Evolutionary conservation across 1,284 basidiomycete species (phyloP).

Genomic region (Papiliotrema nemorosa): DNA sequence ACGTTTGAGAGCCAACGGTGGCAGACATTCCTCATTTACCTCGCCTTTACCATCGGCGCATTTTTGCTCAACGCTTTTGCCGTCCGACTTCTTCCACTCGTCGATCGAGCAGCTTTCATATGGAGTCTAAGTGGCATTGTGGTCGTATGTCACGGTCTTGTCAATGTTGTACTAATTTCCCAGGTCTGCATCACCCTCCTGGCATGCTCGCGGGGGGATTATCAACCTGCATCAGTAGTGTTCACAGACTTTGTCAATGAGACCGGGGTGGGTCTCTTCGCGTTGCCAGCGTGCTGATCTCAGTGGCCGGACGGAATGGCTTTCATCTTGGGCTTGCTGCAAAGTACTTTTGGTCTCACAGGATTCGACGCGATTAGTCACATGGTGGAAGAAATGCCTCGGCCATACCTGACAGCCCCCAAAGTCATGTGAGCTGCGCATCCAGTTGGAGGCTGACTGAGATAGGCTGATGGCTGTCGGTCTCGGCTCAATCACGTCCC

Average conservation of each 20-base stretch:
- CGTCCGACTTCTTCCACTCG: constrained; percentile 24
- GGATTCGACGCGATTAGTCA: constrained; percentile 31
- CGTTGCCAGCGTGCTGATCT: no score
- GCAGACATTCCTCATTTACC: constrained; percentile 23
- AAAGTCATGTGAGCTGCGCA: constrained; percentile 1
- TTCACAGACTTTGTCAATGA: constrained; percentile 46
- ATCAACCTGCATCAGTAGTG: constrained; percentile 42
- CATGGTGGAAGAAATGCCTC: constrained; percentile 17
- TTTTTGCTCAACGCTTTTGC: constrained; percentile 35
- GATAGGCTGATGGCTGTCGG: constrained; percentile 56
- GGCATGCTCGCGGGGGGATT: constrained; percentile 35
- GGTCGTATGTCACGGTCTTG: constrained; percentile 19
- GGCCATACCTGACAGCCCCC: neutral
- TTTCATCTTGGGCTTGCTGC: constrained; percentile 48
- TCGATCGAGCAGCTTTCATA: constrained; percentile 32
- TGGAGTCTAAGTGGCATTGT: constrained; percentile 44
- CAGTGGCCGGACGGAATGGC: constrained; percentile 49
- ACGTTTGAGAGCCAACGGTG: constrained; percentile 22
- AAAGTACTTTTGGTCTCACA: constrained; percentile 46
- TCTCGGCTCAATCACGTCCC: constrained; percentile 58
- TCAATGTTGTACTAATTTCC: no score
- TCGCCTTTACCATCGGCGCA: constrained; percentile 20
- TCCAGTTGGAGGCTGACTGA: neutral
- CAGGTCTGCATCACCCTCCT: constrained; percentile 39
- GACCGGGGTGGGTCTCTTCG: constrained; percentile 39